phyloP scores from a whole-genome alignment of 2,329 filamentous ascomycete species.

The Talaromyces sp. region DNA sequence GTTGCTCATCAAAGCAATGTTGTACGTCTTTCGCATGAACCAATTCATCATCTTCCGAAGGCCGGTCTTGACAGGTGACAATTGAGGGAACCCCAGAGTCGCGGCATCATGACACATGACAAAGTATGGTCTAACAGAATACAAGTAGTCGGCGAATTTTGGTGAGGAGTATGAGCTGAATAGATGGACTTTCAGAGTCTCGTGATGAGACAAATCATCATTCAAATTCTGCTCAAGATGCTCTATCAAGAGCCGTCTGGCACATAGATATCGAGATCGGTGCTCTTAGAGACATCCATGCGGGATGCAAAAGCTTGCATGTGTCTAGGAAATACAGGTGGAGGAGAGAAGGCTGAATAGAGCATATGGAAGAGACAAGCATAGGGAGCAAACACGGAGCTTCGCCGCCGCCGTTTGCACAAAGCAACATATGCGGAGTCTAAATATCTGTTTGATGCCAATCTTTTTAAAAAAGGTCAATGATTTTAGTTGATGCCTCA shows the following conservation, averaged over 20 bases:
- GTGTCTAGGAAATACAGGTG: not conserved
- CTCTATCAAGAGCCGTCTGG: not conserved
- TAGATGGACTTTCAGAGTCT: not conserved
- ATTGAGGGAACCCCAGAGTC: not conserved
- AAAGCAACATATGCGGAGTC: not conserved
- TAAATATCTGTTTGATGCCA: not conserved
- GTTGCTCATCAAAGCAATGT: constrained; percentile 58
- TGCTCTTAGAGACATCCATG: not conserved
- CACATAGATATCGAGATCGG: not conserved
- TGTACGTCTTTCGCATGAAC: constrained; percentile 52
- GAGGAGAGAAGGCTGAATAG: not conserved
- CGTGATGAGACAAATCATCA: not conserved
- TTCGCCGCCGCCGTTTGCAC: not conserved
- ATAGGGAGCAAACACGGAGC: not conserved
- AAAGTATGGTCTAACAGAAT: constrained; percentile 54
- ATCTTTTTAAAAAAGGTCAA: not conserved
- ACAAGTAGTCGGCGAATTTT: constrained; percentile 53
- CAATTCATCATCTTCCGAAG: constrained; percentile 42
- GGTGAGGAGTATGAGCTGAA: constrained; percentile 17
- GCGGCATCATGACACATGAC: constrained; percentile 62
- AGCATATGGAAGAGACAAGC: not conserved
- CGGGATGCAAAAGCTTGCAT: constrained; percentile 6
- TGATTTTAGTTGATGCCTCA: not conserved
- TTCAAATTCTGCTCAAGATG: not conserved
- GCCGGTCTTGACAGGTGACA: constrained; percentile 10